These are phyloP conservation scores for Metschnikowia lochheadii DNA, from an alignment of 805 yeast genomes.

Conservation along the genomic window DNA sequence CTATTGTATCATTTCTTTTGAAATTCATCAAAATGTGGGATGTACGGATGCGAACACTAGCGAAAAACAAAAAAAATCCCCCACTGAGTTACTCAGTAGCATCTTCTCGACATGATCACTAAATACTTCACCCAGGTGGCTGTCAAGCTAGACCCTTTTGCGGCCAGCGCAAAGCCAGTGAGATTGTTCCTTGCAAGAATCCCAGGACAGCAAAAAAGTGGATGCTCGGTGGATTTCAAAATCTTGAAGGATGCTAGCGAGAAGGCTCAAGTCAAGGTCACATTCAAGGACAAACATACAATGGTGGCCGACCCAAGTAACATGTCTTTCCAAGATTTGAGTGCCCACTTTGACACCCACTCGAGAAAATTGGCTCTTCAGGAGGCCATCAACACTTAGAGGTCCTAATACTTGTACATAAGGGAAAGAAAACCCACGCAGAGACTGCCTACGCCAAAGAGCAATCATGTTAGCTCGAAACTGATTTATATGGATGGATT, in stretches of 20 bases:
- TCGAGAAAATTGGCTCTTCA: conserved; percentile 73
- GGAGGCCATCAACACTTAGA: conserved; percentile 52
- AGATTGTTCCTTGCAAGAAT: conserved; percentile 74
- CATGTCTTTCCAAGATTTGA: conserved; percentile 56
- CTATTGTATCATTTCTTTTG: background rate
- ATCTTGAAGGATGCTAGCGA: conserved; percentile 45
- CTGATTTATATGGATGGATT: background rate
- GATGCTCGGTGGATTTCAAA: conserved; percentile 58
- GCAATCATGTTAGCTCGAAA: background rate
- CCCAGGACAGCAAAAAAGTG: conserved; percentile 67
- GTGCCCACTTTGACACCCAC: conserved; percentile 69
- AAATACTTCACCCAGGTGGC: conserved; percentile 77
- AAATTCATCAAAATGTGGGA: background rate
- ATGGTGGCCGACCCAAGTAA: conserved; percentile 63
- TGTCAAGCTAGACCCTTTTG: conserved; percentile 75
- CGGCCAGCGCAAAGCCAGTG: conserved; percentile 68
- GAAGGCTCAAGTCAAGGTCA: conserved; percentile 64
- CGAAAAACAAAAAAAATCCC: conserved; percentile 1
- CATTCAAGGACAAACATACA: conserved; percentile 72
- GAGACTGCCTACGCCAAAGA: background rate
- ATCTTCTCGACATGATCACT: conserved; percentile 62
- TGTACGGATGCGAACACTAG: background rate
- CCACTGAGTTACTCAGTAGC: background rate
- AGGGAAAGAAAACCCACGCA: background rate
- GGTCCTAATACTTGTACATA: conserved; percentile 4